Conservation (phyloP, 768 basidiomycete genomes). For the Lactifluus hygrophoroides region DNA sequence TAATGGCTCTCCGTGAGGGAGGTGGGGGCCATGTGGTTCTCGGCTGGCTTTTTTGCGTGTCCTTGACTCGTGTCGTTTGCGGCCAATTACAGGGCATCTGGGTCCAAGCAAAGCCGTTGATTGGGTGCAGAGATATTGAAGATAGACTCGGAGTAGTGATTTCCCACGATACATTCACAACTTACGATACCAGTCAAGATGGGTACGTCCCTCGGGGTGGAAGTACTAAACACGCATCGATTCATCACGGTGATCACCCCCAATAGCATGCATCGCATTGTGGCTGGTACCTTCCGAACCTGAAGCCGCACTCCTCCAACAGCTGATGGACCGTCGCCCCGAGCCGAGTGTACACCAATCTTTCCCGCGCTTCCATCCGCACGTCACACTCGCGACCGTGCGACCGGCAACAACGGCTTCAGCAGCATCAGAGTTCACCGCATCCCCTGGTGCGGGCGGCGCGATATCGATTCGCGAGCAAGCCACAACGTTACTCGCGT, state of each 20-base stretch:
- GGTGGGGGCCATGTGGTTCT: too few relatives aligned
- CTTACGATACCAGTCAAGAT: too few relatives aligned
- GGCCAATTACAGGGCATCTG: too few relatives aligned
- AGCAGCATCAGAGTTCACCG: neutral
- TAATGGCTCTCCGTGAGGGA: too few relatives aligned
- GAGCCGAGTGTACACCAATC: conserved; percentile 31
- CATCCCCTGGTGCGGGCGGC: neutral
- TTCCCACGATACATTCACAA: too few relatives aligned
- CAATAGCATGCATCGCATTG: conserved; percentile 43
- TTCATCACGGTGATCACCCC: too few relatives aligned
- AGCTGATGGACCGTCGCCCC: conserved; percentile 37
- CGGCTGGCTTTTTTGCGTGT: too few relatives aligned
- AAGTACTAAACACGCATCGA: neutral
- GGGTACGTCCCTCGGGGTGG: conserved; percentile 1
- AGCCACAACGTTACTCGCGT: conserved; percentile 22
- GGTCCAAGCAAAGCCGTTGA: too few relatives aligned
- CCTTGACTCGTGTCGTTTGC: too few relatives aligned
- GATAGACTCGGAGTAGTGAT: too few relatives aligned
- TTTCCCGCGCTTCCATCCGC: conserved; percentile 57
- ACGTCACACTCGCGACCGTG: conserved; percentile 56
- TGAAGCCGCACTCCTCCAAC: conserved; percentile 37
- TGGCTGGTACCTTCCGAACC: conserved; percentile 60
- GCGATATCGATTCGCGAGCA: neutral
- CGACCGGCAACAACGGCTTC: conserved; percentile 24
- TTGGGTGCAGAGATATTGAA: too few relatives aligned